phyloP scores from a whole-genome alignment of 2,329 filamentous ascomycete species.

The Pseudopithomyces maydicus region DNA sequence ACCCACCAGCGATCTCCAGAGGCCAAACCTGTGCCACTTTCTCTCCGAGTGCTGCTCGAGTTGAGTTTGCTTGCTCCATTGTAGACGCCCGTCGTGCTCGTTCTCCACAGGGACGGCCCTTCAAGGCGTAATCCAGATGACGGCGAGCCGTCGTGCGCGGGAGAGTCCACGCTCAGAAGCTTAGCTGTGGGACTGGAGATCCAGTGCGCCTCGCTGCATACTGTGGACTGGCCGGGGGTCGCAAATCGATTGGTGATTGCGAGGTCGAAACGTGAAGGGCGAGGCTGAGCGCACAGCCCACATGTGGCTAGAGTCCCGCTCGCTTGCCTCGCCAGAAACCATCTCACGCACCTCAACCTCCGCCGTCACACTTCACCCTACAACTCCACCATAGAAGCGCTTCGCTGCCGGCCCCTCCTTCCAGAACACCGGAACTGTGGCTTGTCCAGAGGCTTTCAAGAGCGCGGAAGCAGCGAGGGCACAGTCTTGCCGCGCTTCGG shows the following conservation, averaged over 20 bases:
- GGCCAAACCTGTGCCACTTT: neutral
- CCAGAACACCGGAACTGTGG: conserved; percentile 11
- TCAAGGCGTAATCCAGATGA: conserved; percentile 10
- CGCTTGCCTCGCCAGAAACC: conserved; percentile 19
- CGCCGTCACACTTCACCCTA: conserved; percentile 17
- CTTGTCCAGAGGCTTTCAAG: conserved; percentile 21
- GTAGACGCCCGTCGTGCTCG: neutral
- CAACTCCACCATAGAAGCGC: conserved; percentile 14
- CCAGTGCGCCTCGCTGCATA: conserved; percentile 37
- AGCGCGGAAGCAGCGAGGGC: conserved; percentile 26
- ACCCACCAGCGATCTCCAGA: neutral
- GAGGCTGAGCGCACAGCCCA: conserved; percentile 27
- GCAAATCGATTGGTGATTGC: conserved; percentile 34
- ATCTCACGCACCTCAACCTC: conserved; percentile 13
- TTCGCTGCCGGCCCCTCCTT: conserved; percentile 8
- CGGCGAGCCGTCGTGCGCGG: conserved; percentile 1
- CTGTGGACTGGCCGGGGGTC: neutral
- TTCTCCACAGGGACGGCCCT: neutral
- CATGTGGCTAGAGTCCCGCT: conserved; percentile 20
- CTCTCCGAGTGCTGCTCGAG: neutral
- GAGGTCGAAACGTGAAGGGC: conserved; percentile 22
- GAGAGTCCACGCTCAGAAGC: conserved; percentile 6
- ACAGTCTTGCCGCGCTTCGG: conserved; percentile 33
- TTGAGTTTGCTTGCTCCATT: no score
- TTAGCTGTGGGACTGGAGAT: conserved; percentile 7